Base-by-base conservation (phyloP, 352 stramenopile species). In the Globisporangium orthogonon region DNA sequence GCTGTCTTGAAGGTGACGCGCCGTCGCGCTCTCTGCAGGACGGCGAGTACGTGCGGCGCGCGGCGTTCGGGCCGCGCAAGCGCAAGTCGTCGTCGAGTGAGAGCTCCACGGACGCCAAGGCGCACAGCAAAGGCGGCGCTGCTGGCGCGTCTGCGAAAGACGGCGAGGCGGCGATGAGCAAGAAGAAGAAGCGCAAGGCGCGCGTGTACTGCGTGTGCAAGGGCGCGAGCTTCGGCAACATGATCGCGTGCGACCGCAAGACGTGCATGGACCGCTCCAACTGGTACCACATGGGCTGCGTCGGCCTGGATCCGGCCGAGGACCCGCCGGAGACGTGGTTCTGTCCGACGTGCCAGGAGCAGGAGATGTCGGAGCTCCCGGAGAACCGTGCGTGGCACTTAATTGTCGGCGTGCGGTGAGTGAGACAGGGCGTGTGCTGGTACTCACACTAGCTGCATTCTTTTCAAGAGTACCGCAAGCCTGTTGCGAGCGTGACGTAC, bases 231-330 rank as follows among this genome's bases (percentile, higher is more conserved):
- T 87, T 84, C 51, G 79, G 80, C 37, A 80, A 88, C 58, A 92
- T 92, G 83, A 92, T 92, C 52, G 83, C 83, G 29, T 92, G 83
- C 54, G 79, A 92, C 54, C 89, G 88, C 70, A 88, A 86, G 39
- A 87, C 71, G 43, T 92, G 83, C 49, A 61, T 73, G 7, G 83
- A 92, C 54, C 80, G 79, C 10, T 89, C 78, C 31, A 92, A 92
- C 62, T 92, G 83, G 83, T 92, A 87, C 59, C 83, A 92, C 67
- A 89, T 90, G 79, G 54, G 45, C 18, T 92, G 83, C 63, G 75
- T 92, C n/a, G 66, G 63, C 7, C 51, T 92, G 33, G 71, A 89
- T 31, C 61, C 74, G 9, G 47, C 65, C 3, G 43, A 76, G 44
- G 69, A 87, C 28, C 65, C 78, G 1, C 79, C 80, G 0, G 76